A percentile compares a stretch with the other conserved stretches of the same genome.
Conservation (phyloP, 257 asterid species). For the Solanum bukasovii region DNA sequence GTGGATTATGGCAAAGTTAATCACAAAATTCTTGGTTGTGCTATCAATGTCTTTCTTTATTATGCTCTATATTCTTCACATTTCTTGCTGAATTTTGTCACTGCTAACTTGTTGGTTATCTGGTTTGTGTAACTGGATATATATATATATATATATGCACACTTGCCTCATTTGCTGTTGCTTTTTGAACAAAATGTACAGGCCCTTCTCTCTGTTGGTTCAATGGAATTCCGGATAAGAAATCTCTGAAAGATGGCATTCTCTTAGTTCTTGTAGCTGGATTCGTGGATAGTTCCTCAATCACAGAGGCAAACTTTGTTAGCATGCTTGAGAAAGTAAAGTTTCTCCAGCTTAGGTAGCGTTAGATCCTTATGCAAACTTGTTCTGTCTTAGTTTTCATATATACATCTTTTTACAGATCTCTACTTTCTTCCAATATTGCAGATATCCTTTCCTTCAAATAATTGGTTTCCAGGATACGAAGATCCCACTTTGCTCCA, state of each 20-base stretch:
- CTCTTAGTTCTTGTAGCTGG: slow-evolving; percentile 45
- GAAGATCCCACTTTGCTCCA: slow-evolving; percentile 26
- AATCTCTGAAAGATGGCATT: slow-evolving; percentile 33
- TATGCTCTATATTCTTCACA: not conserved
- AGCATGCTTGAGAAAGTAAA: slow-evolving; percentile 51
- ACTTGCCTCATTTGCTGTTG: not conserved
- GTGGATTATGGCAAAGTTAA: not conserved
- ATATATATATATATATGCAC: not conserved
- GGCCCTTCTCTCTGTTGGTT: slow-evolving; percentile 72
- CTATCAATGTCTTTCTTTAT: not conserved
- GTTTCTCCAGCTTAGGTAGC: slow-evolving; percentile 69
- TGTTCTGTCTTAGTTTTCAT: not conserved
- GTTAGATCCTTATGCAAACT: not conserved
- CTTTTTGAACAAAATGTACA: slow-evolving; percentile 17
- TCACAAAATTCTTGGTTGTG: not conserved
- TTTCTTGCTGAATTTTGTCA: not conserved
- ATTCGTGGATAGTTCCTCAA: slow-evolving; percentile 23
- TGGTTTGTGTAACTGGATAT: not conserved
- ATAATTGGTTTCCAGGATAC: slow-evolving; percentile 52
- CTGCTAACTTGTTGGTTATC: not conserved
- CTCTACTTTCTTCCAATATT: slow-evolving; percentile 34
- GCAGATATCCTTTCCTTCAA: slow-evolving; percentile 72
- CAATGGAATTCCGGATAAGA: slow-evolving; percentile 26
- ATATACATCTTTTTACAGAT: slow-evolving; percentile 33
- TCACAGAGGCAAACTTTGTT: slow-evolving; percentile 23